Percentiles rank a stretch among this genome's conserved stretches.
Conservation (phyloP, 1,284 basidiomycete species). For the Sphaerobolus stellatus region DNA sequence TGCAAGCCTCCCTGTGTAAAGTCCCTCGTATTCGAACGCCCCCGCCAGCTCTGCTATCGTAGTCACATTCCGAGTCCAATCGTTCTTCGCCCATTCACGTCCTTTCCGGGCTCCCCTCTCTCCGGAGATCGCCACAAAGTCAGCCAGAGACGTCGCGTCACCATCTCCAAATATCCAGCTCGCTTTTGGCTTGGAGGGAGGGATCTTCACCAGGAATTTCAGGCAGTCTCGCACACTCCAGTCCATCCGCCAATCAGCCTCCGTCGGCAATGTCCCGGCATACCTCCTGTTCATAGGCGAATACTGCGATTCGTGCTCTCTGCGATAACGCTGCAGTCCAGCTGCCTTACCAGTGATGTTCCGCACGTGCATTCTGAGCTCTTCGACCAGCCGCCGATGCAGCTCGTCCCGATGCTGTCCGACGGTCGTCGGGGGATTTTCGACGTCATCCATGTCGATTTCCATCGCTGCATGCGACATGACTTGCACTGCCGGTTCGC, state of each 20-base stretch:
- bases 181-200: neutral
- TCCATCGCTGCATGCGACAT: constrained; percentile 5
- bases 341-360: constrained; percentile 5
- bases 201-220: constrained; percentile 8
- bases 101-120: constrained; percentile 10
- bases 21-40: constrained; percentile 7
- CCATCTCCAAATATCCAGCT: constrained; percentile 7
- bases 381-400: constrained; percentile 1
- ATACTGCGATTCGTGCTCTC: constrained; percentile 5
- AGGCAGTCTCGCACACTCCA: constrained; percentile 11
- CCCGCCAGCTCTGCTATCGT: constrained; percentile 1
- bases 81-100: constrained; percentile 11
- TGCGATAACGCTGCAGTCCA: constrained; percentile 3
- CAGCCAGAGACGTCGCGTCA: constrained; percentile 10
- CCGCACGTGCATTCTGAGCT: constrained; percentile 3
- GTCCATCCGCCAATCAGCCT: constrained; percentile 4
- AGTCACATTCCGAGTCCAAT: constrained; percentile 9
- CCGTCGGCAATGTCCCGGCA: constrained; percentile 3
- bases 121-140: constrained; percentile 10
- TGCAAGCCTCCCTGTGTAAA: neutral
- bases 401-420: constrained; percentile 1
- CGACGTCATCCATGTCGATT: constrained; percentile 5
- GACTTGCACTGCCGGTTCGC: neutral
- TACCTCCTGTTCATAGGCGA: constrained; percentile 2
- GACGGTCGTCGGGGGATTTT: neutral